These are phyloP conservation scores for Scheffersomyces stipitis DNA, from an alignment of 805 yeast genomes.

Conservation along the genomic window DNA sequence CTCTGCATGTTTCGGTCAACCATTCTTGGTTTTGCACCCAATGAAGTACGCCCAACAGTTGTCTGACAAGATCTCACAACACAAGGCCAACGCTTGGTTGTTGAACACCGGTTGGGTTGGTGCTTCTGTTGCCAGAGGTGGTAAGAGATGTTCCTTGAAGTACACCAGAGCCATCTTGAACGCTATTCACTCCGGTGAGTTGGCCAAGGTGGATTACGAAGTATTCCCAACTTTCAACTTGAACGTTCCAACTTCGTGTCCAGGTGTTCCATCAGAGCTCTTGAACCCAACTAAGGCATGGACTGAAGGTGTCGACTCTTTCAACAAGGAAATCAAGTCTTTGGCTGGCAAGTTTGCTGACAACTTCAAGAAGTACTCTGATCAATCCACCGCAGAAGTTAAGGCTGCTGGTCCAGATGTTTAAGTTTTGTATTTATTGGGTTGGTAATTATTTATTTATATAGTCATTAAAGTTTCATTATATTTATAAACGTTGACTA, in stretches of 20 bases:
- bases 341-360: constrained; percentile 79
- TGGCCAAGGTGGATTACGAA: constrained; percentile 79
- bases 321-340: constrained; percentile 44
- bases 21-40: constrained; percentile 96
- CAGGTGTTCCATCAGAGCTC: constrained; percentile 79
- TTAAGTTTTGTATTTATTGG: too few species aligned
- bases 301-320: constrained; percentile 48
- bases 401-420: constrained; percentile 85
- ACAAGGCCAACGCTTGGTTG: constrained; percentile 92
- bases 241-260: constrained; percentile 78
- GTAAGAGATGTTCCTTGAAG: constrained; percentile 95
- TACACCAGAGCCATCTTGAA: constrained; percentile 96
- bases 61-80: constrained; percentile 85
- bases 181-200: constrained; percentile 89
- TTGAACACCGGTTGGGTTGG: constrained; percentile 99
- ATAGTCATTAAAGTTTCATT: neutral
- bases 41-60: constrained; percentile 96
- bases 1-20: constrained; percentile 99
- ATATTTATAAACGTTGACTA: too few species aligned
- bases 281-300: constrained; percentile 86
- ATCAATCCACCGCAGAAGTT: constrained; percentile 82
- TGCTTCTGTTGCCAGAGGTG: constrained; percentile 86
- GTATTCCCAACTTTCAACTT: constrained; percentile 83
- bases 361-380: constrained; percentile 82
- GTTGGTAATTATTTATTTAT: too few species aligned